Percentiles rank a stretch among this genome's conserved stretches.
These are phyloP conservation scores for Neurospora sp. DNA, from an alignment of 495 filamentous ascomycete genomes.

Conservation along the genomic window DNA sequence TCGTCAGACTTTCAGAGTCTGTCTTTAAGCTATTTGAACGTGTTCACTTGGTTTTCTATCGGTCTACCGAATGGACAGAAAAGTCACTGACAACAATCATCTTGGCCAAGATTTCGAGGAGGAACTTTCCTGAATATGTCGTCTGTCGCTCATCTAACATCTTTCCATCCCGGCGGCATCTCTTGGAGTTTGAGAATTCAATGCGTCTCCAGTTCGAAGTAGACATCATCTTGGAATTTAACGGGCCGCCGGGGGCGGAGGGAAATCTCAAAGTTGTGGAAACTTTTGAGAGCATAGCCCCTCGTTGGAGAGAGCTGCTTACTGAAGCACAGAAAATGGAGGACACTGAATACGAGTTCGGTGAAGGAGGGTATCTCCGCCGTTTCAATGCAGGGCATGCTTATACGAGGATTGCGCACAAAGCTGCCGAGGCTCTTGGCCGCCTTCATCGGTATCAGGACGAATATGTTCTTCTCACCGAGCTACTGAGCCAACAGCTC, in stretches of 20 bases:
- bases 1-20: constrained; percentile 65
- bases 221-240: constrained; percentile 77
- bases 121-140: constrained; percentile 84
- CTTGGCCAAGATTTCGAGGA: constrained; percentile 72
- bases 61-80: constrained; percentile 94
- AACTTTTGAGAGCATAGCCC: constrained; percentile 64
- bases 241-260: constrained; percentile 58
- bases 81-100: constrained; percentile 95
- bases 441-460: constrained; percentile 69
- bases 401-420: constrained; percentile 88
- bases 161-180: constrained; percentile 60
- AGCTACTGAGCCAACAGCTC: constrained; percentile 69
- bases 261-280: constrained; percentile 51
- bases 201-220: constrained; percentile 74
- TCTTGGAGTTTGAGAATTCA: constrained; percentile 84
- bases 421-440: constrained; percentile 66
- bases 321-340: constrained; percentile 72
- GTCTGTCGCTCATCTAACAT: constrained; percentile 86
- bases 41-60: constrained; percentile 90
- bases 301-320: constrained; percentile 68
- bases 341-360: constrained; percentile 65
- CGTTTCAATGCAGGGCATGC: constrained; percentile 90
- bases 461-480: constrained; percentile 64
- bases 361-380: constrained; percentile 84
- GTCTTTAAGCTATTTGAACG: constrained; percentile 82